Conservation (phyloP, 176 grass and related monocot species). For the Musa itinerans region DNA sequence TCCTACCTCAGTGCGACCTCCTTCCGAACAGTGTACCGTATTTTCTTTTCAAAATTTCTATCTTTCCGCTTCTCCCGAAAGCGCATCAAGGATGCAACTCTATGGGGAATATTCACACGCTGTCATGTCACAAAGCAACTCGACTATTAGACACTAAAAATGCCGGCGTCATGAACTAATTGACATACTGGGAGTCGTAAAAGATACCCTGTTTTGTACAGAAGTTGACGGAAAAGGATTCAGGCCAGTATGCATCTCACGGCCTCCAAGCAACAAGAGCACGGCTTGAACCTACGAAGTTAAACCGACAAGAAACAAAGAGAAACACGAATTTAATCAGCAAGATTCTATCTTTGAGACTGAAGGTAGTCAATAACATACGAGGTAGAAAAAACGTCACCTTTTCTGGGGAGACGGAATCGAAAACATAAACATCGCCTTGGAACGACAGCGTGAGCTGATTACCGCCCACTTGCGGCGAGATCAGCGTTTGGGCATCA, state of each 20-base stretch:
- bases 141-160: background rate
- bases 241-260: conserved; percentile 56
- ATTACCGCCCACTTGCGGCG: conserved; percentile 11
- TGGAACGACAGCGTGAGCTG: conserved; percentile 69
- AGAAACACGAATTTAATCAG: background rate
- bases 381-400: conserved; percentile 25
- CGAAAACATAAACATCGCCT: conserved; percentile 76
- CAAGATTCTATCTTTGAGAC: background rate
- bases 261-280: conserved; percentile 83
- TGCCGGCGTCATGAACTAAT: background rate
- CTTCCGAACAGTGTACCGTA: conserved; percentile 78
- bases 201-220: conserved; percentile 56
- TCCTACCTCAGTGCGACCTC: conserved; percentile 91
- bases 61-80: conserved; percentile 96
- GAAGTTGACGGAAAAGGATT: conserved; percentile 41
- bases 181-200: background rate
- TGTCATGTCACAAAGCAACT: conserved; percentile 18
- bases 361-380: background rate
- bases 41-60: conserved; percentile 95
- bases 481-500: background rate
- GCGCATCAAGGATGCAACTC: conserved; percentile 87
- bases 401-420: conserved; percentile 69
- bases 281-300: conserved; percentile 76
- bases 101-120: conserved; percentile 79
- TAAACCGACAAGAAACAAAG: background rate